Base-by-base conservation (phyloP, 768 basidiomycete genomes). In the Lactarius tabidus region DNA sequence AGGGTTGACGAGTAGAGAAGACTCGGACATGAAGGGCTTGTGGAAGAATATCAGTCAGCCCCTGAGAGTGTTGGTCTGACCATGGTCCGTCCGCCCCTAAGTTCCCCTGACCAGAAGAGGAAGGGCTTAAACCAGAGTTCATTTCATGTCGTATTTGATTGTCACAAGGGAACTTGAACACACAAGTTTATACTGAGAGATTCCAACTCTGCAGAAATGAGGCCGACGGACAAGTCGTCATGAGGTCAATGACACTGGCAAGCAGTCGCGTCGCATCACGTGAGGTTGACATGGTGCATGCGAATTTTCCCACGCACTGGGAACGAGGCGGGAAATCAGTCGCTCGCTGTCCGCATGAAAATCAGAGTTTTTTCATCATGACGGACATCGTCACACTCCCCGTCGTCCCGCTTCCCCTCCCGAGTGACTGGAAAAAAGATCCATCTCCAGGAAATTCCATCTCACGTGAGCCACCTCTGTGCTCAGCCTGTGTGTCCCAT, bases 381-480 rank as follows among this genome's bases (percentile, higher is more conserved):
- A 67, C 62, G 20, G 66, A 69, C 62, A 51, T 60, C 36, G 59
- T 77, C 48, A 74, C 79, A 36, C 72, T 82, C 29, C 73, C 78
- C 38, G 71, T 82, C 45, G 75, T 79, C 20, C 75, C 81, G 39
- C 75, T 74, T 54, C 77, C 83, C 9, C 74, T 80, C 10, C 82
- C 84, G 6, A 70, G 75, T 52, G 74, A 74, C 62, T 86, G 84
- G 75, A 75, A 75, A 28, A 74, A 82, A 3, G 74, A 81, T 0
- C 62, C 67, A 35, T 71, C 78, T 10, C 74, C 78, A 29, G 74
- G 75, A 59, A 74, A 76, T 60, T 70, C 71, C 60, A 72, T 76
- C 38, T 77, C 74, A 55, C 72, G 75, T 78, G 55, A 60, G 74
- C 52, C 41, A 73, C 62, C 67, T 69, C 67, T 38, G 68, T 65